Evolutionary conservation across 1,284 basidiomycete genomes (phyloP), one percentile per base, ranked within the genome.

Genomic region (Megacollybia platyphylla): DNA sequence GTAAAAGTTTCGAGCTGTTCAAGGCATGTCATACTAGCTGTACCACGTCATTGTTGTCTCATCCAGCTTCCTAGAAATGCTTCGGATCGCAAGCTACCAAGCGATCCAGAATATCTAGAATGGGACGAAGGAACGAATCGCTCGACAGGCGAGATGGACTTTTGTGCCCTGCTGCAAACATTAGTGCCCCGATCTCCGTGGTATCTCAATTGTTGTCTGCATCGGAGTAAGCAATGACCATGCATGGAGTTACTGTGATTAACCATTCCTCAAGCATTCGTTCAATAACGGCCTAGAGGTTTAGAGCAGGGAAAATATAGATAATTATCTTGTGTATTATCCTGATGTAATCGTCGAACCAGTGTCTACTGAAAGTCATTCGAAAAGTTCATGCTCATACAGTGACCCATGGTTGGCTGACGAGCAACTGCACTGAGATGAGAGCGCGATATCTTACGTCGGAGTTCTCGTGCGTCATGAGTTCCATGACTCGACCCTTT

Each of bases 391-490:
- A 15, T 11, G 13, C 4, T 41, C 28, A 41, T n/a, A 60, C 66
- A 30, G 63, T 57, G 34, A 69, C 54, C 85, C 86, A 88, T 9
- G 85, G 80, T 51, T 87, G 83, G 56, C 84, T 87, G 49, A 88
- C 79, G 15, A 88, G 75, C 43, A 76, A 74, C 51, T 87, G 85
- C 10, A 91, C 88, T 2, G 86, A 80, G 13, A 94, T 67, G 36
- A 97, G 67, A 4, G 93, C 89, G 48, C 84, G 79, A 67, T 97
- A 97, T 52, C 90, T 79, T 44, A 97, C 91, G 55, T 97, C 86
- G 20, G 86, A 66, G 60, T 94, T 81, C 28, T 76, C 65, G 60
- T 96, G 87, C 3, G 80, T 78, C 87, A 98, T 93, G 44, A 98
- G 71, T 54, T 94, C 84, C 90, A 98, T 96, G 9, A 93, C 87